Base-by-base conservation (phyloP, 2,329 filamentous ascomycete species). In the Penicillium sp. region DNA sequence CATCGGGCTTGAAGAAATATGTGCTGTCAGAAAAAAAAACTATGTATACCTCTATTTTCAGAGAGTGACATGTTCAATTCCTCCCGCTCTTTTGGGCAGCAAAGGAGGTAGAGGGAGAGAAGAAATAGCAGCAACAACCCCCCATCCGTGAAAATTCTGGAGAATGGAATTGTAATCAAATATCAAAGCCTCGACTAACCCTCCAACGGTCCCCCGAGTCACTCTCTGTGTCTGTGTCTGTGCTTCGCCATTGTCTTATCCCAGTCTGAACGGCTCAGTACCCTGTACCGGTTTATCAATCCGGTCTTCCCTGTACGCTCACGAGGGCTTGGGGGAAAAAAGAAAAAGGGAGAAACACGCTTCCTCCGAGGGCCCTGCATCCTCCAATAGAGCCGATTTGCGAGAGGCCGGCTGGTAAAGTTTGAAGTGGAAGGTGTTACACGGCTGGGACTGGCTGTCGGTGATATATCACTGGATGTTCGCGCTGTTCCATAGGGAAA, bases 401-500 rank as follows among this genome's bases (percentile, higher is more conserved):
- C 33, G 37, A 60, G 12, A 47, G 28, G 19, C 37, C 22, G 45
- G 26, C 47, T 40, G 26, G 40, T 49, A 54, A 60, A 49, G 26
- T 54, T 56, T 64, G 15, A 30, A 30, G 50, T 50, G 53, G 19
- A 24, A 38, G 40, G 55, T 58, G 66, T 69, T 68, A 68, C 68
- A 70, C 66, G 26, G 56, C 37, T 56, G 28, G 60, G 47, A 37
- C 53, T 61, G 42, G 38, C 10, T 22, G 22, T 50, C 28, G 38
- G 38, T 68, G 66, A 66, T 66, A 69, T 68, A 69, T 58, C 53
- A 37, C 13, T 45, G 37, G 53, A 55, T 15, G 33, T 35, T 19
- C 49, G 30, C 47, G 28, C 49, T 15, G 49, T 7, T n/a, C n/a
- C n/a, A n/a, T n/a, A 9, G 15, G 13, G 26, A 35, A 4, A 30